Evolutionary conservation across 805 yeast species (phyloP).

Genomic region (Pichia paraexigua): DNA sequence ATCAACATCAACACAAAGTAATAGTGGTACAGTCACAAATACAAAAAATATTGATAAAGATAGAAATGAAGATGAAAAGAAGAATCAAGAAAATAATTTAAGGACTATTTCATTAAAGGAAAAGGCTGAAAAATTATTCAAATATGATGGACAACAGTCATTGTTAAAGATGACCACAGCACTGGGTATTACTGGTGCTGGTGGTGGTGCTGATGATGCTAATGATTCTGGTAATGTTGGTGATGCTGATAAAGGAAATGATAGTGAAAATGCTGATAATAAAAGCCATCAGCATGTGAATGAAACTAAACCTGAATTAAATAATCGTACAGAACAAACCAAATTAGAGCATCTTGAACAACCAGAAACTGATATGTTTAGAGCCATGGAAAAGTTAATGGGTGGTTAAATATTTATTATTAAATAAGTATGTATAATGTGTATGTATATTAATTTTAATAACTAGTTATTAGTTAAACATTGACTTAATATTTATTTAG

Average conservation of each 20-base stretch:
- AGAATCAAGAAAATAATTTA: neutral
- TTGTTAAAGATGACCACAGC: slow-evolving; percentile 5
- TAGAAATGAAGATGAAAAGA: neutral
- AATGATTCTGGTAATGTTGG: neutral
- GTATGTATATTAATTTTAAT: neutral
- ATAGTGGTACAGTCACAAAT: neutral
- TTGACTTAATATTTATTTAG: no score
- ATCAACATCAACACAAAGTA: neutral
- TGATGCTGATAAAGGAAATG: neutral
- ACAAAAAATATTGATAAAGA: neutral
- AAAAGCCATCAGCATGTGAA: neutral
- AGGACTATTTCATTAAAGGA: neutral
- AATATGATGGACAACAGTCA: slow-evolving; percentile 5
- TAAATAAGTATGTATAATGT: neutral
- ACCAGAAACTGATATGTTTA: neutral
- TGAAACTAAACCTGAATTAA: neutral
- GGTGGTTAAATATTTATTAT: neutral
- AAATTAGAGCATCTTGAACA: neutral
- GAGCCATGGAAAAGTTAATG: neutral
- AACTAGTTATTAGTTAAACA: no score
- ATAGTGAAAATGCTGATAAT: neutral
- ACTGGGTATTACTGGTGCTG: slow-evolving; percentile 2
- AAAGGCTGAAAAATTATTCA: slow-evolving; percentile 2
- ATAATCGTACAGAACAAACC: neutral
- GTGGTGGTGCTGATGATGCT: neutral